Evolutionary conservation across 2,329 filamentous ascomycete species (phyloP).

Genomic region (Didymella pinodella): DNA sequence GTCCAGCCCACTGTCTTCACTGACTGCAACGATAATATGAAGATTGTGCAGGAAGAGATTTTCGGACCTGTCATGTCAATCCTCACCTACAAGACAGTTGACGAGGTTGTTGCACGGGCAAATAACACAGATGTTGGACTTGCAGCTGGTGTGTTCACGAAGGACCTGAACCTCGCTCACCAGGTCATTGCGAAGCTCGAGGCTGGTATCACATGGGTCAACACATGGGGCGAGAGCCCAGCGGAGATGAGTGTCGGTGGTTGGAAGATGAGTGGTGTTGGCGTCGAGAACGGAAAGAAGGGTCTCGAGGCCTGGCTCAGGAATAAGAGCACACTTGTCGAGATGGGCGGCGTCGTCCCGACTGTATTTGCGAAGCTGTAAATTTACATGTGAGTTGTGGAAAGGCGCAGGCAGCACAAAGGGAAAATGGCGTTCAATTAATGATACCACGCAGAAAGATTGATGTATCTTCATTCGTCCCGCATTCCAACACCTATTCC

Average conservation of each 20-base stretch:
- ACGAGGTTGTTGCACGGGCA: slow-evolving; percentile 74
- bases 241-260: slow-evolving; percentile 93
- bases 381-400: neutral
- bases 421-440: neutral
- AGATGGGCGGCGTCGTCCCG: slow-evolving; percentile 74
- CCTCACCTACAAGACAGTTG: slow-evolving; percentile 73
- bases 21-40: slow-evolving; percentile 83
- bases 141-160: slow-evolving; percentile 83
- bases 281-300: slow-evolving; percentile 83
- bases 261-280: slow-evolving; percentile 89
- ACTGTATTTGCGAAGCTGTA: slow-evolving; percentile 68
- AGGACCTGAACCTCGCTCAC: slow-evolving; percentile 77
- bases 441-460: neutral
- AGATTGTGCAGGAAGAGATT: slow-evolving; percentile 81
- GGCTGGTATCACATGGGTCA: slow-evolving; percentile 90
- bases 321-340: slow-evolving; percentile 88
- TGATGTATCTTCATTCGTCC: neutral
- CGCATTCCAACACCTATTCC: neutral
- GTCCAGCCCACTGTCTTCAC: slow-evolving; percentile 85
- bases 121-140: slow-evolving; percentile 81
- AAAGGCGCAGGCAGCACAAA: neutral
- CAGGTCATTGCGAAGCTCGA: slow-evolving; percentile 73
- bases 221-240: slow-evolving; percentile 91
- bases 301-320: slow-evolving; percentile 83
- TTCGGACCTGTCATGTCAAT: slow-evolving; percentile 89